These are phyloP conservation scores for Phytopythium oedochilum DNA, from an alignment of 352 stramenopile genomes.

Conservation along the genomic window DNA sequence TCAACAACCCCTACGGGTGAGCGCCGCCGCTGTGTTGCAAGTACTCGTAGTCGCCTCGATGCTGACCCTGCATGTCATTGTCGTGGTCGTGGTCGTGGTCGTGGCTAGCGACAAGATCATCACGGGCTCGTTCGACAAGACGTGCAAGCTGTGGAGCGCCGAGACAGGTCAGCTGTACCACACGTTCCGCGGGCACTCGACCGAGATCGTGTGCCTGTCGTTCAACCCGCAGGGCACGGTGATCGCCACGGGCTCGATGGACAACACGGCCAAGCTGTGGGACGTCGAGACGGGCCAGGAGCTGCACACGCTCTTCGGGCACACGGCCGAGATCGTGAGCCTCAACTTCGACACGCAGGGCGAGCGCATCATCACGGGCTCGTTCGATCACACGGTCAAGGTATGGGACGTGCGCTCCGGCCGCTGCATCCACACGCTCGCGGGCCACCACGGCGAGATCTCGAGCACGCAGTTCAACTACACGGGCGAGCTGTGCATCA, in stretches of 20 bases:
- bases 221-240: constrained; percentile 93
- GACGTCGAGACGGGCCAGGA: constrained; percentile 94
- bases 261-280: constrained; percentile 95
- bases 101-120: constrained; percentile 89
- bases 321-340: constrained; percentile 94
- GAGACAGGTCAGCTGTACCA: constrained; percentile 92
- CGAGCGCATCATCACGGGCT: constrained; percentile 92
- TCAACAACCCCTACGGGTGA: constrained; percentile 95
- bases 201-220: constrained; percentile 95
- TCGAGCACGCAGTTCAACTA: constrained; percentile 95
- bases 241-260: constrained; percentile 90
- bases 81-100: too few relatives aligned
- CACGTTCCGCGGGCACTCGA: constrained; percentile 93
- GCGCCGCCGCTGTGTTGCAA: neutral
- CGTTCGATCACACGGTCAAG: constrained; percentile 95
- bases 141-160: constrained; percentile 94
- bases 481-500: constrained; percentile 89
- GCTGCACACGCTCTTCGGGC: constrained; percentile 91
- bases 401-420: constrained; percentile 84
- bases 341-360: constrained; percentile 94
- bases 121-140: constrained; percentile 95
- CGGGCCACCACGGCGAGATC: constrained; percentile 94
- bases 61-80: neutral
- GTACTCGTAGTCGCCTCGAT: neutral
- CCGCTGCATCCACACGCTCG: constrained; percentile 90